These are phyloP conservation scores for Strigomonas culicis DNA, from an alignment of 208 protist species.

Conservation along the genomic window DNA sequence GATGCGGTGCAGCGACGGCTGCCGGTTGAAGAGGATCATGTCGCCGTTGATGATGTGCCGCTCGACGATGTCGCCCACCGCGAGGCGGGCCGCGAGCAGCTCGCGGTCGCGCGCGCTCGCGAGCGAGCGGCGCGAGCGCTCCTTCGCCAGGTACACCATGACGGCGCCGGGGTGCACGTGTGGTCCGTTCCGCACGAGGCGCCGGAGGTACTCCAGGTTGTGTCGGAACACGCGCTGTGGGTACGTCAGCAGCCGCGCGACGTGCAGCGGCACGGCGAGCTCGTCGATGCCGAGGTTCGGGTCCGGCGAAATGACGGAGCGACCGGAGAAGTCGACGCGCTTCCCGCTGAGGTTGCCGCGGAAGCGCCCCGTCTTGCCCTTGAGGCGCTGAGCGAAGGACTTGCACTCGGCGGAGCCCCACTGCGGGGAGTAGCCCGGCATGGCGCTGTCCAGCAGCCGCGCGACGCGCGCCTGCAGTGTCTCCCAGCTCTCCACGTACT, in stretches of 20 bases:
- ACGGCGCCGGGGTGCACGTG: constrained; percentile 96
- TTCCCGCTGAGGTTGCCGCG: constrained; percentile 99
- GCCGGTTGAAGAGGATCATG: constrained; percentile 99
- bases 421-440: constrained; percentile 74
- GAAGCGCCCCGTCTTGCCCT: constrained; percentile 99
- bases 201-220: constrained; percentile 93
- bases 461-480: constrained; percentile 94
- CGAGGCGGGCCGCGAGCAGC: constrained; percentile 75
- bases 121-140: constrained; percentile 76
- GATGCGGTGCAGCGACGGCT: constrained; percentile 99
- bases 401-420: constrained; percentile 71
- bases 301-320: constrained; percentile 99
- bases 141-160: constrained; percentile 85
- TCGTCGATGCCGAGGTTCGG: constrained; percentile 98
- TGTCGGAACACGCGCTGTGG: constrained; percentile 94
- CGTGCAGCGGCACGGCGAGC: constrained; percentile 96
- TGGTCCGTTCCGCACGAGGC: constrained; percentile 96
- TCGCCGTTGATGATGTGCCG: constrained; percentile 99
- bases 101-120: constrained; percentile 65
- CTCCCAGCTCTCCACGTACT: constrained; percentile 96
- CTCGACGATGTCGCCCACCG: constrained; percentile 98
- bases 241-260: constrained; percentile 98
- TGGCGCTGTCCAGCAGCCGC: constrained; percentile 69
- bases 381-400: constrained; percentile 96
- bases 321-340: constrained; percentile 99